phyloP scores from a whole-genome alignment of 306 rosid genomes.

The Prunus mongolica region DNA sequence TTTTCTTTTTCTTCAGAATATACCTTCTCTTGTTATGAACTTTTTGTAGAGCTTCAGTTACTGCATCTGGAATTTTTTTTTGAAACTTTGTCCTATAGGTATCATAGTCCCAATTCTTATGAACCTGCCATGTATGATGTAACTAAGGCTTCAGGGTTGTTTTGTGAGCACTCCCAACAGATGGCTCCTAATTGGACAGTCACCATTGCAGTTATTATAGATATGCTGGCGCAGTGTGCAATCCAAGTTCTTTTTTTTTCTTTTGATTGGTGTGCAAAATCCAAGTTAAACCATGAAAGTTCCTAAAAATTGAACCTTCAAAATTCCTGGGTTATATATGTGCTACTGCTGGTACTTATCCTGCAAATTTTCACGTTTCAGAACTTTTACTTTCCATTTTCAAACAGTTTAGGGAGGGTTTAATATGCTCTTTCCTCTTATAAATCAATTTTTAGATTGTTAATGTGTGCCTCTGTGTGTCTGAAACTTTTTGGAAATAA shows the following conservation, averaged over 20 bases:
- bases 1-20: neutral
- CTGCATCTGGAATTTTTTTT: neutral
- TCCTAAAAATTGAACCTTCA: neutral
- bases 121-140: neutral
- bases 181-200: neutral
- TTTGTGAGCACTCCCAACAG: constrained; percentile 2
- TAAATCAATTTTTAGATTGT: neutral
- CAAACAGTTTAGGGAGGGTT: neutral
- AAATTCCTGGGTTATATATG: neutral
- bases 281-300: neutral
- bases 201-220: neutral
- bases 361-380: neutral
- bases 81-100: neutral
- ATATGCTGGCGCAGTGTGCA: neutral
- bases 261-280: neutral
- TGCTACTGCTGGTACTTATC: neutral
- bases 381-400: neutral
- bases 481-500: neutral
- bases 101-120: neutral
- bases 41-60: neutral
- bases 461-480: neutral
- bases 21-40: neutral
- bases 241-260: neutral
- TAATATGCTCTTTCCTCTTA: neutral
- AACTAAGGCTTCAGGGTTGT: neutral